Percentiles rank a stretch among this genome's conserved stretches.
Evolutionary conservation across 441 rosid genomes (phyloP).

Genomic region (Pelargonium exstipulatum): DNA sequence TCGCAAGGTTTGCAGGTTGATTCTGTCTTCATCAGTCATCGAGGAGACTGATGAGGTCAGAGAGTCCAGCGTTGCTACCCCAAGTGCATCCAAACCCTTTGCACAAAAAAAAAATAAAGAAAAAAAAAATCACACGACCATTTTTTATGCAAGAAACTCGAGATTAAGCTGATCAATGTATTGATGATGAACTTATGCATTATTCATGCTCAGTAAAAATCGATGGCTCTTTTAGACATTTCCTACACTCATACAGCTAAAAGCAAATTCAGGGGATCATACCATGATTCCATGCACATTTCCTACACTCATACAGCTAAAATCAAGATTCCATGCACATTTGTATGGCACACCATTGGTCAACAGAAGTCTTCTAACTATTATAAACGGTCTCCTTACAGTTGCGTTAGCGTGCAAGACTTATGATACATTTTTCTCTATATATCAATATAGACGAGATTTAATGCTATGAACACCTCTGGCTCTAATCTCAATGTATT

Average conservation of each 20-base stretch:
- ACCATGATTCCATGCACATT: not conserved
- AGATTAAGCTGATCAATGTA: not conserved
- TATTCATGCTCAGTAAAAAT: not conserved
- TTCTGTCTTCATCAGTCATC: conserved; percentile 67
- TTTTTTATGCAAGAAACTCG: conserved; percentile 19
- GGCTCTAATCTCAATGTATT: not conserved
- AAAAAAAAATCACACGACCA: not conserved
- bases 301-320: not conserved
- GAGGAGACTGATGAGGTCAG: conserved; percentile 43
- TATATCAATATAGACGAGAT: not conserved
- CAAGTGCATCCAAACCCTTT: conserved; percentile 93
- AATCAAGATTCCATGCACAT: not conserved
- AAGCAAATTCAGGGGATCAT: not conserved
- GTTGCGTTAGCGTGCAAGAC: not conserved
- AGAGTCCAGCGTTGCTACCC: conserved; percentile 67
- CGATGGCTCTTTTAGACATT: not conserved
- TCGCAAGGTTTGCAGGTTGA: conserved; percentile 62
- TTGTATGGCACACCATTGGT: not conserved
- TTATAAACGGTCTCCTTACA: not conserved
- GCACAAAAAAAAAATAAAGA: not conserved
- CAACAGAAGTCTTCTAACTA: not conserved
- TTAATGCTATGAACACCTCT: not conserved
- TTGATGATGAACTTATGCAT: not conserved
- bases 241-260: not conserved
- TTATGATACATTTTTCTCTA: not conserved